Evolutionary conservation across 2,329 filamentous ascomycete species (phyloP).

Genomic region (Alternaria atra): DNA sequence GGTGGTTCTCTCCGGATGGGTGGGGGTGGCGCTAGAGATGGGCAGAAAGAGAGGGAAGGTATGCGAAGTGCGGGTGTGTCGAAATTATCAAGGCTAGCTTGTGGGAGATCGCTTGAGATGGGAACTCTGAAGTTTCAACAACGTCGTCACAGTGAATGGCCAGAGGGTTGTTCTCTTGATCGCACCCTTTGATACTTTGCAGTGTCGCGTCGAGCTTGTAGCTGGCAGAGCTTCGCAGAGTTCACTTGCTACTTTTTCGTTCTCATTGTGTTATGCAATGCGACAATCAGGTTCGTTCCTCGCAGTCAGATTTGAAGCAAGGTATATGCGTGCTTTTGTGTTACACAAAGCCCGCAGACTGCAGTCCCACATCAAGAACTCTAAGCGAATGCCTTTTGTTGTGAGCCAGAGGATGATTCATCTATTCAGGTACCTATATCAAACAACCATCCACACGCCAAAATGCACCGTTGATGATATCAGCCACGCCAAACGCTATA

Average conservation of each 20-base stretch:
- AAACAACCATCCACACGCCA: background rate
- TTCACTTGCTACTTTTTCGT: background rate
- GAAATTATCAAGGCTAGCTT: too few species aligned
- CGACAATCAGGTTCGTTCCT: background rate
- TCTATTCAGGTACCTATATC: background rate
- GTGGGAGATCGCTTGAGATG: too few species aligned
- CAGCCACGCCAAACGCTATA: constrained; percentile 9
- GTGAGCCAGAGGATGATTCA: background rate
- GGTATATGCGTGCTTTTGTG: background rate
- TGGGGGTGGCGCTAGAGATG: background rate
- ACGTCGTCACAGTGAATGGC: background rate
- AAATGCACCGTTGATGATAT: background rate
- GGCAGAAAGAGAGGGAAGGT: too few species aligned
- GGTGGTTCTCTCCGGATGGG: background rate
- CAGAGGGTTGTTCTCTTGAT: background rate
- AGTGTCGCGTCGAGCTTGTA: background rate
- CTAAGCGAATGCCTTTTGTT: background rate
- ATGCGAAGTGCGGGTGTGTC: too few species aligned
- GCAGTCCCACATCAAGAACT: background rate
- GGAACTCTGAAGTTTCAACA: background rate
- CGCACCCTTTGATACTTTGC: too few species aligned
- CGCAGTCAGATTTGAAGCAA: background rate
- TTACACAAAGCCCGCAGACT: background rate
- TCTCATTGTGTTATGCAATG: background rate
- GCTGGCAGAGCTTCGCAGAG: background rate